Percentiles rank a stretch among this genome's conserved stretches.
Evolutionary conservation across 2,329 filamentous ascomycete species (phyloP).

Genomic region (Aspergillus glaucus): DNA sequence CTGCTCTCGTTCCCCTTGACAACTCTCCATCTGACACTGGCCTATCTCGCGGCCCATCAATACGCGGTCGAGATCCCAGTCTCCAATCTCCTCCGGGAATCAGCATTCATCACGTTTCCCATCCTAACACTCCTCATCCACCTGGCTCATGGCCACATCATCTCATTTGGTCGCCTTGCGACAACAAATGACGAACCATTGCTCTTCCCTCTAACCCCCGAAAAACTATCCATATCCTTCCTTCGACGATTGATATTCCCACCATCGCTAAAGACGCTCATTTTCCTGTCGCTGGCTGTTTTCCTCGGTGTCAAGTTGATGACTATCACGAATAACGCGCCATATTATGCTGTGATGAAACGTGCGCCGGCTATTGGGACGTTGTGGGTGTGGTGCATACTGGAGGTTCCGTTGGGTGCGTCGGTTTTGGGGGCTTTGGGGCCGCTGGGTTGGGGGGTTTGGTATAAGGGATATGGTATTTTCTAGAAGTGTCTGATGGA

Average conservation of each 20-base stretch:
- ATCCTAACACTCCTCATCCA: slow-evolving; percentile 40
- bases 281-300: slow-evolving; percentile 29
- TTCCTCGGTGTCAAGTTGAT: slow-evolving; percentile 71
- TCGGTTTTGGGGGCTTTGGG: slow-evolving; percentile 52
- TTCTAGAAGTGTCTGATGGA: slow-evolving; percentile 11
- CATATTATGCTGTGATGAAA: slow-evolving; percentile 88
- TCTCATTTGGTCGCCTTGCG: slow-evolving; percentile 22
- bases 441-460: slow-evolving; percentile 47
- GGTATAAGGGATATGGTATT: slow-evolving; percentile 50
- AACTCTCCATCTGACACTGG: slow-evolving; percentile 40
- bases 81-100: slow-evolving; percentile 28
- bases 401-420: slow-evolving; percentile 70
- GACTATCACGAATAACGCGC: slow-evolving; percentile 68
- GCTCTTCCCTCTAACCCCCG: slow-evolving; percentile 20
- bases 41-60: slow-evolving; percentile 42
- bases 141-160: slow-evolving; percentile 39
- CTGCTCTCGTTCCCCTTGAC: slow-evolving; percentile 39
- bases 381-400: slow-evolving; percentile 86
- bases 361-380: slow-evolving; percentile 81
- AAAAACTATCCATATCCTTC: slow-evolving; percentile 21
- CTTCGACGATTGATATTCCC: slow-evolving; percentile 27
- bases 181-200: slow-evolving; percentile 8
- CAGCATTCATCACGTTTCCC: slow-evolving; percentile 35
- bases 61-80: slow-evolving; percentile 36
- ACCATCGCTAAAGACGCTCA: slow-evolving; percentile 24